These are phyloP conservation scores for Aspergillus quadricinctus DNA, from an alignment of 2,329 filamentous ascomycete species.

Conservation along the genomic window DNA sequence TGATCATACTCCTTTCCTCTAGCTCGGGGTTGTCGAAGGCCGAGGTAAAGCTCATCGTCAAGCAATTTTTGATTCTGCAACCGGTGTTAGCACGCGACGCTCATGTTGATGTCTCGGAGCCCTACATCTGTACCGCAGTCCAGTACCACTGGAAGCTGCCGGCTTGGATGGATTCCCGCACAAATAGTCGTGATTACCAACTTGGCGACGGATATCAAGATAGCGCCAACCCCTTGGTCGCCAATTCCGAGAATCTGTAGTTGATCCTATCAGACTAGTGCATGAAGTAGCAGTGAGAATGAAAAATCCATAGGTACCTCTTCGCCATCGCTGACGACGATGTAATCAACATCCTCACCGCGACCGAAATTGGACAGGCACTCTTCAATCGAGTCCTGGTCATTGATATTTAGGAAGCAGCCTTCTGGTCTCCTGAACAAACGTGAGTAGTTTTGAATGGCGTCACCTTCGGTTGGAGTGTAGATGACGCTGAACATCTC, in stretches of 20 bases:
- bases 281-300: slow-evolving; percentile 10
- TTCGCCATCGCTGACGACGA: slow-evolving; percentile 73
- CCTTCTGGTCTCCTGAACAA: slow-evolving; percentile 76
- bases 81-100: not conserved
- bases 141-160: slow-evolving; percentile 74
- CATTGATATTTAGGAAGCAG: slow-evolving; percentile 71
- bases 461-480: slow-evolving; percentile 84
- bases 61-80: slow-evolving; percentile 64
- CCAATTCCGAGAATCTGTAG: slow-evolving; percentile 78
- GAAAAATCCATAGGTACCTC: slow-evolving; percentile 28
- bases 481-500: slow-evolving; percentile 93
- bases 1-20: slow-evolving; percentile 69
- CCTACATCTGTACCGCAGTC: slow-evolving; percentile 74
- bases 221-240: slow-evolving; percentile 80
- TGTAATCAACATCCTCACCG: slow-evolving; percentile 76
- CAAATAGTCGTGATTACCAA: slow-evolving; percentile 77
- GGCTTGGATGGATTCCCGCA: slow-evolving; percentile 76
- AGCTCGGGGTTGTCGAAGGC: slow-evolving; percentile 62
- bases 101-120: not conserved
- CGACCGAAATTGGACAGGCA: slow-evolving; percentile 65
- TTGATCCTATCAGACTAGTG: slow-evolving; percentile 13
- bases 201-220: slow-evolving; percentile 81
- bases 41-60: slow-evolving; percentile 74
- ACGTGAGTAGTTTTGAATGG: slow-evolving; percentile 77
- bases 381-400: slow-evolving; percentile 61